Conservation (phyloP, 2,329 filamentous ascomycete genomes). For the Aspergillus vadensis region DNA sequence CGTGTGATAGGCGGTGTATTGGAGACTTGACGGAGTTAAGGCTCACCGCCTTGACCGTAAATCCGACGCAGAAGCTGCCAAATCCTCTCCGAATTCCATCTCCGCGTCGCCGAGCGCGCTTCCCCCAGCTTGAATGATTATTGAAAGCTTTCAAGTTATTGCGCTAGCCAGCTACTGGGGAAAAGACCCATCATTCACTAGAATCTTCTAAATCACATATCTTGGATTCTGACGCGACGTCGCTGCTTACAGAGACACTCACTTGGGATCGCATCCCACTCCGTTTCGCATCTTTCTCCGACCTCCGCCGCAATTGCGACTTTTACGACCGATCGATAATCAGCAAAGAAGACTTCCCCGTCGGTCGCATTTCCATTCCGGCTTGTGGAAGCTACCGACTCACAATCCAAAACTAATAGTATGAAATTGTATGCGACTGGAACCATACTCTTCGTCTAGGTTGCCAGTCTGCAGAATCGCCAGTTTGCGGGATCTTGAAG, state of each 20-base stretch:
- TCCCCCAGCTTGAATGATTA: not conserved
- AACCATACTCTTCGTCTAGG: not conserved
- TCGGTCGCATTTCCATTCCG: not conserved
- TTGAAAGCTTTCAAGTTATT: not conserved
- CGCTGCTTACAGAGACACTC: not conserved
- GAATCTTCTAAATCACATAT: no score
- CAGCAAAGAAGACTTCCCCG: not conserved
- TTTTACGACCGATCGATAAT: not conserved
- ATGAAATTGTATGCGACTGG: not conserved
- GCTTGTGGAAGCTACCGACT: not conserved
- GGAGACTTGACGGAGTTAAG: slow-evolving; percentile 11
- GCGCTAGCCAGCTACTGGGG: not conserved
- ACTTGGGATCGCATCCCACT: not conserved
- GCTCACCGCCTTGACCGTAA: slow-evolving; percentile 19
- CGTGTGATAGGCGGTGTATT: no score
- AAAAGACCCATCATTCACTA: not conserved
- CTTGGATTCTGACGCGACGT: not conserved
- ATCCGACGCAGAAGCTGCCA: slow-evolving; percentile 17
- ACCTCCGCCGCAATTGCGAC: slow-evolving; percentile 11
- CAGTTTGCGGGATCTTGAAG: not conserved
- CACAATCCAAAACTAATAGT: not conserved
- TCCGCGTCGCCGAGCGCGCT: slow-evolving; percentile 9
- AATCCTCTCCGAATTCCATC: slow-evolving; percentile 14
- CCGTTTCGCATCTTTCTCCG: slow-evolving; percentile 14
- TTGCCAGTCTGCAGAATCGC: not conserved